Evolutionary conservation across 768 basidiomycete genomes (phyloP), one percentile per base, ranked within the genome.

Genomic region (Lyophyllum atratum): DNA sequence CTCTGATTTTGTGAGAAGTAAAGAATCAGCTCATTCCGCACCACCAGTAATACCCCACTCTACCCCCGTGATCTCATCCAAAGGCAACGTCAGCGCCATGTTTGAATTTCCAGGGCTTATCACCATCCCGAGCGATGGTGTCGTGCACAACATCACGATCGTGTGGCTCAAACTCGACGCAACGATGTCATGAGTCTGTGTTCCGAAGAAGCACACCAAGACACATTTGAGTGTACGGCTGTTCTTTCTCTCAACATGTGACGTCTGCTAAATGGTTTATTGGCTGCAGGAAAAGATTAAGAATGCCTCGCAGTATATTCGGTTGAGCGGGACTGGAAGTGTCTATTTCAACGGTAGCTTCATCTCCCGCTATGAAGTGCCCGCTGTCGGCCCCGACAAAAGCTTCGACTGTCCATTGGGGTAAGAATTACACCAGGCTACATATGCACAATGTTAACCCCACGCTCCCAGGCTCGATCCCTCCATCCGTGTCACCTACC

Each of bases 341-440:
- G 59, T 72, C 21, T 71, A 69, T 28, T 63, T 71, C 22, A 66
- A 70, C 29, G 66, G 69, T 2, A 67, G 66, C 49, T 72, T 72
- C 54, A 68, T 72, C 19, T 66, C 70, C 4, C 58, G 64, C 17
- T 63, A 68, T 0, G 21, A 55, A 5, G 48, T 72, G 2, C 68
- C 71, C 0, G 33, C 55, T 1, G 68, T 71, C 5, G 70, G 63
- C 46, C 70, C 70, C 4, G 60, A 66, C 29, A 69, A 71, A 54
- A 70, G 61, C 54, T 72, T 72, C 45, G 61, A 69, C 50, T 72
- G 71, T 51, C 58, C 69, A 1, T 65, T 72, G 1, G 70, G 71
- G 70, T 70, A 29, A n/a, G 53, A 31, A 10, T 40, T 3, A 3
- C 34, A 14, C 33, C 17, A 24, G 15, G 19, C 15, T 14, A 19